Percentiles rank a stretch among this genome's conserved stretches.
Conservation (phyloP, 805 yeast genomes). For the Metschnikowia kunwiensis region DNA sequence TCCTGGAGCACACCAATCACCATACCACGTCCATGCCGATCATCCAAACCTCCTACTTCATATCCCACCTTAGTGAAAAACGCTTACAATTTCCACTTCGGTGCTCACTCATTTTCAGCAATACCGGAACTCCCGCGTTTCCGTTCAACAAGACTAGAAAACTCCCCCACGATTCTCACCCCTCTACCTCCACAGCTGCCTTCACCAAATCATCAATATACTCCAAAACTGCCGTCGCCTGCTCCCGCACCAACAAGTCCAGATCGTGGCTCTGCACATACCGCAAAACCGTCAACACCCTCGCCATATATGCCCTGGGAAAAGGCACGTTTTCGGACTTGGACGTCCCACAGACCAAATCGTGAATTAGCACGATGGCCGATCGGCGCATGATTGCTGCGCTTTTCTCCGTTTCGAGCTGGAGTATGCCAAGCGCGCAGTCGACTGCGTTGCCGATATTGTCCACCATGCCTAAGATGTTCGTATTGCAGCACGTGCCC, state of each 20-base stretch:
- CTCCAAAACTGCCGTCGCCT: constrained; percentile 39
- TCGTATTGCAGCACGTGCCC: constrained; percentile 64
- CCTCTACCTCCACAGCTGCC: constrained; percentile 9
- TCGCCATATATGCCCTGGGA: constrained; percentile 47
- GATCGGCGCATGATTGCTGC: constrained; percentile 68
- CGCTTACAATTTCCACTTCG: too few species aligned
- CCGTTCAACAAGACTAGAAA: too few species aligned
- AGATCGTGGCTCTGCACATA: constrained; percentile 47
- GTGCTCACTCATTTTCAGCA: too few species aligned
- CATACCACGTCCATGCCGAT: too few species aligned
- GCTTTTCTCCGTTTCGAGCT: constrained; percentile 45
- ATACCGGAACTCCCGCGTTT: too few species aligned
- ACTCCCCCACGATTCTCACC: too few species aligned
- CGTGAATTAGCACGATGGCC: constrained; percentile 66
- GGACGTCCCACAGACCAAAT: constrained; percentile 49
- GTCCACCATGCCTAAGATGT: constrained; percentile 50
- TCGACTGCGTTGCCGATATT: constrained; percentile 61
- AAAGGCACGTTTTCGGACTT: constrained; percentile 47
- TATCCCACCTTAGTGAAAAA: too few species aligned
- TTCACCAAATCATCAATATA: constrained; percentile 30
- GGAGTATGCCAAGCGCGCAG: constrained; percentile 72
- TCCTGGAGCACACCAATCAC: too few species aligned
- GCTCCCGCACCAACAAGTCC: constrained; percentile 60
- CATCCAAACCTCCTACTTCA: too few species aligned
- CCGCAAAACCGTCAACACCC: constrained; percentile 40